Evolutionary conservation across 495 filamentous ascomycete species (phyloP).

Genomic region (Hypoxylon subgilvum): DNA sequence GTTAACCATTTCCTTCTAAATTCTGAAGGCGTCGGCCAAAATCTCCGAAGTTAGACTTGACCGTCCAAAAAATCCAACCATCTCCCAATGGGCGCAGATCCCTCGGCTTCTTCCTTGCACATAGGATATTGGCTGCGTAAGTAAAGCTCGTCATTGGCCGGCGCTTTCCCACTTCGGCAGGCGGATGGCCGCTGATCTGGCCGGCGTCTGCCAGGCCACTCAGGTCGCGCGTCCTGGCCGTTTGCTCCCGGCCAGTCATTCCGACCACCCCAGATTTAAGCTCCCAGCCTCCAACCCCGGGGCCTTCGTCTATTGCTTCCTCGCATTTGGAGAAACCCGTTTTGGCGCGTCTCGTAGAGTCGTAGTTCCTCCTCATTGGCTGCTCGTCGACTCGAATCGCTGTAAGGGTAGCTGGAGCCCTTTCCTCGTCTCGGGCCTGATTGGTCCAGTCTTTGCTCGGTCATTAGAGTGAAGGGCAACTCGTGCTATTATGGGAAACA

Average conservation of each 20-base stretch:
- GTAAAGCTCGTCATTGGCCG: conserved; percentile 7
- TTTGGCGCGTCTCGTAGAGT: conserved; percentile 7
- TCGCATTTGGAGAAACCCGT: conserved; percentile 3
- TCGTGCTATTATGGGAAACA: conserved; percentile 22
- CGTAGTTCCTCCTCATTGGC: conserved; percentile 6
- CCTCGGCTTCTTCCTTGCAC: conserved; percentile 5
- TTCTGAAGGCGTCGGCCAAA: no score
- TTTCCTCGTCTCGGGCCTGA: conserved; percentile 3
- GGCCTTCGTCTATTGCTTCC: conserved; percentile 1
- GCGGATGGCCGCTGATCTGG: conserved; percentile 27
- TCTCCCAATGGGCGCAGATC: conserved; percentile 15
- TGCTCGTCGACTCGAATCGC: conserved; percentile 1
- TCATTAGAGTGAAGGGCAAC: conserved; percentile 14
- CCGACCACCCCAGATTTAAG: conserved; percentile 14
- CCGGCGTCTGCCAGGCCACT: conserved; percentile 36
- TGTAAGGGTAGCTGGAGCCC: conserved; percentile 2
- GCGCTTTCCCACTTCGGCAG: conserved; percentile 16
- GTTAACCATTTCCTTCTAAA: no score
- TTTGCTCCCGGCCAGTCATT: conserved; percentile 16
- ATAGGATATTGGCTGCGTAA: not conserved
- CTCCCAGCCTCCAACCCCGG: conserved; percentile 1
- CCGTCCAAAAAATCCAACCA: conserved; percentile 6
- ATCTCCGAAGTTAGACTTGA: no score
- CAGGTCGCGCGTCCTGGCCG: conserved; percentile 11
- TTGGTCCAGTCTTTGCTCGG: conserved; percentile 15